A percentile compares a stretch with the other conserved stretches of the same genome.
Conservation (phyloP, 1,284 basidiomycete species). For the Wolfiporia cocos region DNA sequence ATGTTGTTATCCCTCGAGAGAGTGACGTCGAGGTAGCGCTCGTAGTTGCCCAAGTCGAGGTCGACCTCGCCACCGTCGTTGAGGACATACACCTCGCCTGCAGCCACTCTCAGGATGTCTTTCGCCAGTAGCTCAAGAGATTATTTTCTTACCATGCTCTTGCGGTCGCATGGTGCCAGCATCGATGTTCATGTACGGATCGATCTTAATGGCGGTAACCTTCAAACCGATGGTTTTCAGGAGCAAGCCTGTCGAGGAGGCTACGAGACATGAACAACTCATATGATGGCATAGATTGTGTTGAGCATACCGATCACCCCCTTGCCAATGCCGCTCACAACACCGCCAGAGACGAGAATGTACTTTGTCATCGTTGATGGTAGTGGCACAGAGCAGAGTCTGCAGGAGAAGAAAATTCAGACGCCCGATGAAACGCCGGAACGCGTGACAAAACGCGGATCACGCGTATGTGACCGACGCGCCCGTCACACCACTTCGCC, state of each 20-base stretch:
- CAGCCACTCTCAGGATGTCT: constrained; percentile 15
- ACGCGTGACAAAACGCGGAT: neutral
- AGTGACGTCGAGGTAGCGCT: constrained; percentile 95
- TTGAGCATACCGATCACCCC: constrained; percentile 80
- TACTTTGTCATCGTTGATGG: constrained; percentile 70
- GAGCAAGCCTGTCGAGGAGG: constrained; percentile 94
- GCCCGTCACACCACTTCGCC: neutral
- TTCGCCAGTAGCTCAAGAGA: constrained; percentile 1
- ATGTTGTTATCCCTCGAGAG: constrained; percentile 96
- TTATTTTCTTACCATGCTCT: constrained; percentile 80
- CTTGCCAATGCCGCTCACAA: constrained; percentile 93
- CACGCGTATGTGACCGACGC: neutral
- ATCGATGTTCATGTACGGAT: constrained; percentile 99
- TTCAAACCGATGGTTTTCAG: constrained; percentile 94
- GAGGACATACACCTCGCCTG: constrained; percentile 96
- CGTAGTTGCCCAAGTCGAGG: constrained; percentile 97
- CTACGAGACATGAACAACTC: constrained; percentile 37
- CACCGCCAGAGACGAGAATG: constrained; percentile 87
- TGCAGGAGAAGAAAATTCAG: constrained; percentile 8
- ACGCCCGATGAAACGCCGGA: neutral
- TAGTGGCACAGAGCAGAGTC: constrained; percentile 16
- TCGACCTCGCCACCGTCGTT: constrained; percentile 99
- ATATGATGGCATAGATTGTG: constrained; percentile 9
- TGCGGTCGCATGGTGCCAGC: constrained; percentile 99
- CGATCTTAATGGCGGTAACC: constrained; percentile 99